Conservation (phyloP, 495 filamentous ascomycete genomes). For the Annulohypoxylon moriforme region DNA sequence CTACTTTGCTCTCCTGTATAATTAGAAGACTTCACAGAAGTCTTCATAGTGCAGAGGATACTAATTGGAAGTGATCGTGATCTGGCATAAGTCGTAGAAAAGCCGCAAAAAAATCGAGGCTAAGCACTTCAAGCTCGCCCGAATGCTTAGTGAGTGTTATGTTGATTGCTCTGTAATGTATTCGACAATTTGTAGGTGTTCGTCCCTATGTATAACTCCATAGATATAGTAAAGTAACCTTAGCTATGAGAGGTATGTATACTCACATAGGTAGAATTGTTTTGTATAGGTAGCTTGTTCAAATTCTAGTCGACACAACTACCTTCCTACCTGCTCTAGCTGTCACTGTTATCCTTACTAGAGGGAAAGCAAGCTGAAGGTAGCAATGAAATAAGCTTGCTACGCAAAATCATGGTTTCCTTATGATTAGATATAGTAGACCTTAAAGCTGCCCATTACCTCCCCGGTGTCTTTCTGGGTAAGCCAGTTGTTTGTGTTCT, state of each 20-base stretch:
- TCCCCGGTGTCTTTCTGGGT: background rate
- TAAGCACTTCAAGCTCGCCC: too few species aligned
- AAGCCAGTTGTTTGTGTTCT: background rate
- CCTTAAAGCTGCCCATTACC: too few species aligned
- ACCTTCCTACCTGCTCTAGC: background rate
- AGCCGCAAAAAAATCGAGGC: too few species aligned
- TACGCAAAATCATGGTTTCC: background rate
- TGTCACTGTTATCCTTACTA: background rate
- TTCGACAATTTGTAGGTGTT: too few species aligned
- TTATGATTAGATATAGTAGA: background rate
- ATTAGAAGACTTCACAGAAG: background rate
- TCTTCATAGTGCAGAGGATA: constrained; percentile 5
- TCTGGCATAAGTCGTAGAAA: background rate
- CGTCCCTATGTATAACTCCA: too few species aligned
- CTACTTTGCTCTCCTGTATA: constrained; percentile 2
- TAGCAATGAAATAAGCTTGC: background rate
- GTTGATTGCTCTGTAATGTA: too few species aligned
- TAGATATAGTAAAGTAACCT: too few species aligned
- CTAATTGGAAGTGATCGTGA: background rate
- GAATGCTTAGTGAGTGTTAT: too few species aligned
- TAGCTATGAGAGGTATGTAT: too few species aligned
- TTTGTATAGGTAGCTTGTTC: too few species aligned
- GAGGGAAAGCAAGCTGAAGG: background rate
- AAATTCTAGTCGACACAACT: too few species aligned
- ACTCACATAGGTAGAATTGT: too few species aligned